Evolutionary conservation across 768 basidiomycete genomes (phyloP).

Genomic region (Tricholoma sp.): DNA sequence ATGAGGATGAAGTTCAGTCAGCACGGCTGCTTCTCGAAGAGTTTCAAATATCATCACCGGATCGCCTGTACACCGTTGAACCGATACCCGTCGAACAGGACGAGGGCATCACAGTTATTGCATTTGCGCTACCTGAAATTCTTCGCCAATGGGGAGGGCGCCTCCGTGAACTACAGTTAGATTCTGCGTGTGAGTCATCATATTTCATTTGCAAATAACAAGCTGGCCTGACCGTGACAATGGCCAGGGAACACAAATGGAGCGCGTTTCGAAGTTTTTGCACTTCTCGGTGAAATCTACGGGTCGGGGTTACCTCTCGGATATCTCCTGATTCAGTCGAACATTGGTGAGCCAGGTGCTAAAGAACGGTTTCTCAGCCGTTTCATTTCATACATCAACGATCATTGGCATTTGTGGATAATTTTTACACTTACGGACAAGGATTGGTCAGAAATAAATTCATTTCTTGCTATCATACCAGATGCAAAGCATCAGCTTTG

Average conservation of each 20-base stretch:
- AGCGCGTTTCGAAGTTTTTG: not conserved
- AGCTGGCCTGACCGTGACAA: not conserved
- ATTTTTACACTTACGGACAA: not conserved
- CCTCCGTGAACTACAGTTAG: constrained; percentile 25
- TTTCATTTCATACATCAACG: not conserved
- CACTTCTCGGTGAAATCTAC: not conserved
- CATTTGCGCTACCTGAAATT: constrained; percentile 21
- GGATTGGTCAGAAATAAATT: not conserved
- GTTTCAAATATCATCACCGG: not conserved
- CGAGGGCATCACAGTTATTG: constrained; percentile 17
- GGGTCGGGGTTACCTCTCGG: not conserved
- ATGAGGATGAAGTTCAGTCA: not conserved
- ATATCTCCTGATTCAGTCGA: not conserved
- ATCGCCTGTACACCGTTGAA: not conserved
- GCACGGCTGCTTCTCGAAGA: not conserved
- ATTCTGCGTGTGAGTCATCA: not conserved
- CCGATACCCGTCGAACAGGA: not conserved
- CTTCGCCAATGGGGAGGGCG: constrained; percentile 16
- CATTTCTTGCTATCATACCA: not conserved
- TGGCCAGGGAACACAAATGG: not conserved
- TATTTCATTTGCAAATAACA: too few relatives aligned
- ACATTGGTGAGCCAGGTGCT: not conserved
- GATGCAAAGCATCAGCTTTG: not conserved
- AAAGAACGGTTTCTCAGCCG: not conserved
- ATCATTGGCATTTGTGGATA: not conserved